Conservation (phyloP, 2,329 filamentous ascomycete species). For the Paraconiothyrium sp. region DNA sequence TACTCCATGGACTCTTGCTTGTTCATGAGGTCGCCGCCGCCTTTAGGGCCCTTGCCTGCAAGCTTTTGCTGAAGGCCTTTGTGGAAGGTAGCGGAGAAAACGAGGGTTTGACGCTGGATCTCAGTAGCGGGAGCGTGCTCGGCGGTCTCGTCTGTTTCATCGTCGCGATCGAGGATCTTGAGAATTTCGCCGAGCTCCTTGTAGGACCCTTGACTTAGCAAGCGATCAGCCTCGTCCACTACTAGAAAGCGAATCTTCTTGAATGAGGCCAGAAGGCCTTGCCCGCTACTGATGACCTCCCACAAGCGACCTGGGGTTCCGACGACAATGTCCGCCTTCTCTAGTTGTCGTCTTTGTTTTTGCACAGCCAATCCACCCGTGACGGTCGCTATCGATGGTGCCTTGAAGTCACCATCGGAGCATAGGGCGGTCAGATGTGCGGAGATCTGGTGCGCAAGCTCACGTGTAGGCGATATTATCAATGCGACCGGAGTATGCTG, state of each 20-base stretch:
- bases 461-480: slow-evolving; percentile 89
- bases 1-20: slow-evolving; percentile 91
- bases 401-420: slow-evolving; percentile 68
- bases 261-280: slow-evolving; percentile 74
- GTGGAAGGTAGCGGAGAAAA: slow-evolving; percentile 97
- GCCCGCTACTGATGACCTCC: slow-evolving; percentile 86
- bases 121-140: slow-evolving; percentile 23
- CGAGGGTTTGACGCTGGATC: slow-evolving; percentile 79
- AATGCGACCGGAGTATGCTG: slow-evolving; percentile 66
- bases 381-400: slow-evolving; percentile 77
- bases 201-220: slow-evolving; percentile 93
- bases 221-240: slow-evolving; percentile 90
- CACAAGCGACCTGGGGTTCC: slow-evolving; percentile 92
- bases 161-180: slow-evolving; percentile 75
- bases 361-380: slow-evolving; percentile 94
- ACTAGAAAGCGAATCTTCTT: slow-evolving; percentile 82
- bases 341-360: slow-evolving; percentile 88
- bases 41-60: slow-evolving; percentile 72
- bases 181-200: slow-evolving; percentile 93
- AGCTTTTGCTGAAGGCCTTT: slow-evolving; percentile 91
- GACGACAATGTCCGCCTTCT: slow-evolving; percentile 89
- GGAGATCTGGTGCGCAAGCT: slow-evolving; percentile 90
- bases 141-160: slow-evolving; percentile 58
- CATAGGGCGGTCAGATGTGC: slow-evolving; percentile 83
- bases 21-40: slow-evolving; percentile 69